Base-by-base conservation (phyloP, 257 asterid genomes). In the Linaria vulgaris region DNA sequence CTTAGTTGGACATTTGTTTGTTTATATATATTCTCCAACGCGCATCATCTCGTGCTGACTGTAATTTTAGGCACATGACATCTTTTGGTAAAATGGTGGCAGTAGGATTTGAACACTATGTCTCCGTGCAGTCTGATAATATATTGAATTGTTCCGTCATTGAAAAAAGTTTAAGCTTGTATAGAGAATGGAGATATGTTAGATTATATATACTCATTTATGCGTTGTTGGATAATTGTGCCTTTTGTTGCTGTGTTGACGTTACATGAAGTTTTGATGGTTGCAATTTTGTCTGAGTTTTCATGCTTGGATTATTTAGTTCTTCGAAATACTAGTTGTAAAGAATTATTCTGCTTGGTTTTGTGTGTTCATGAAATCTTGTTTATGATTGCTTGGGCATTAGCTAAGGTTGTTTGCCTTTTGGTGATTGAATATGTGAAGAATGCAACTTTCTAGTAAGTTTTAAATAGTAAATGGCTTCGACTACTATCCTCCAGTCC, bases 241-340 rank as follows among this genome's bases (percentile, higher is more conserved):
- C 17, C 12, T 25, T 56, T 31, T 16, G 27, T 9, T 27, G 45
- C 21, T 24, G 12, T 68, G 25, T 25, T 58, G 66, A 21, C 43
- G 23, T 27, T 57, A 31, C 17, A 4, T 44, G 49, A 44, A 44
- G 49, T 19, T 44, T 44, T 44, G 7, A 44, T 44, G 49, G 17
- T 44, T 12, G 49, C 17, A 34, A 30, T 34, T 56, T 34, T 56
- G 6, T 56, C 16, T 44, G 21, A 47, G 39, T 22, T 59, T 65
- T 63, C 60, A 61, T 68, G 45, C 63, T 56, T 43, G 16, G 48
- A 21, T 49, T 41, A 5, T 72, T 24, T 48, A 12, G 12, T 58
- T 11, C 25, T 12, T 15, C 9, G 15, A 56, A 50, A 3, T 13
- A 30, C 12, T 3, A n/a, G 14, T 16, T 23, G 60, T 46, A n/a